Conservation (phyloP, 495 filamentous ascomycete genomes). For the Penicillium arizonense region DNA sequence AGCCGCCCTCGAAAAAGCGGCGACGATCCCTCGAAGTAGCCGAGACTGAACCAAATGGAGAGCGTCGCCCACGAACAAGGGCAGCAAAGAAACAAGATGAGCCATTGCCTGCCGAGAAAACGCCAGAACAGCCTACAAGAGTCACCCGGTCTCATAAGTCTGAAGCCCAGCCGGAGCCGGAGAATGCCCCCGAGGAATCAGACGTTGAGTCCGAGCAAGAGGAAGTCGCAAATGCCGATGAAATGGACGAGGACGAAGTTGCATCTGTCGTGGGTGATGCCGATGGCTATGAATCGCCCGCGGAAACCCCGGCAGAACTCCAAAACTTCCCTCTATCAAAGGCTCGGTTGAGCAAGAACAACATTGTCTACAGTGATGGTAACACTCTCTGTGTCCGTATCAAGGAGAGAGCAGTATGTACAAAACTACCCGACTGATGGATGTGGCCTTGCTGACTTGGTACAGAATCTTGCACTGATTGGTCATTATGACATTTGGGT, state of each 20-base stretch:
- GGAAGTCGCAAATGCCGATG: constrained; percentile 8
- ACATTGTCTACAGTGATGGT: constrained; percentile 42
- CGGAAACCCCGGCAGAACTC: constrained; percentile 29
- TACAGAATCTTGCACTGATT: constrained; percentile 62
- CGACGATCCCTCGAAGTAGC: constrained; percentile 29
- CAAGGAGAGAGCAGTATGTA: constrained; percentile 41
- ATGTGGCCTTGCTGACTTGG: constrained; percentile 13
- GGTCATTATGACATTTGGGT: constrained; percentile 76
- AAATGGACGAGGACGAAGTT: constrained; percentile 26
- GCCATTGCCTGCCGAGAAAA: constrained; percentile 10
- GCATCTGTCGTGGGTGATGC: constrained; percentile 25
- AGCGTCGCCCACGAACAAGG: constrained; percentile 20
- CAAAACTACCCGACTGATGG: too few species aligned
- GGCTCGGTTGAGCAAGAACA: constrained; percentile 36
- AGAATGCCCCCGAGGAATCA: constrained; percentile 19
- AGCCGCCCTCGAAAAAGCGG: constrained; percentile 37
- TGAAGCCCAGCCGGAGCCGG: background rate
- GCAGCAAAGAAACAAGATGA: constrained; percentile 25
- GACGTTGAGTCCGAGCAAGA: constrained; percentile 22
- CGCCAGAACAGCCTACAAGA: constrained; percentile 4
- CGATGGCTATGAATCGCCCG: constrained; percentile 37
- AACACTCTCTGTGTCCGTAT: constrained; percentile 41
- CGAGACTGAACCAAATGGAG: constrained; percentile 6
- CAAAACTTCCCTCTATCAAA: constrained; percentile 46
- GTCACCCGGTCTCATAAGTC: constrained; percentile 1